These are phyloP conservation scores for Aspergillus luchuensis DNA, from an alignment of 2,329 filamentous ascomycete genomes.

Conservation along the genomic window DNA sequence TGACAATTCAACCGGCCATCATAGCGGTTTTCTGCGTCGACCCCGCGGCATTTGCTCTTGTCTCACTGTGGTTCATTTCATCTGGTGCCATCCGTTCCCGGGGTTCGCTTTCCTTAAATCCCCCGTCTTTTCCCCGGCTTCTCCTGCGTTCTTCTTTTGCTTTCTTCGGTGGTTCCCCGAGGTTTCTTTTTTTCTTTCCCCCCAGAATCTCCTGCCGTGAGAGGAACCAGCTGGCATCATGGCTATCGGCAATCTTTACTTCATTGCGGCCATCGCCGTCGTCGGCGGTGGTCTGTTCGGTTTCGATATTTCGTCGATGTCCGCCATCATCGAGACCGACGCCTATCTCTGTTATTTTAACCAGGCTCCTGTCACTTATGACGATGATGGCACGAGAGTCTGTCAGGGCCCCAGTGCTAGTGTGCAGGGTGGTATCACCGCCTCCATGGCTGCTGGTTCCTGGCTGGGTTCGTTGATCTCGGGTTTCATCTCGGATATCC, in stretches of 20 bases:
- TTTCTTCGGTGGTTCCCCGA: constrained; percentile 3
- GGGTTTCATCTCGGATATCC: constrained; percentile 56
- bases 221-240: constrained; percentile 26
- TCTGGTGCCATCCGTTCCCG: not conserved
- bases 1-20: constrained; percentile 5
- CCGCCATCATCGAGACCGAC: constrained; percentile 65
- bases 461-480: constrained; percentile 63
- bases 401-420: constrained; percentile 50
- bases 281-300: constrained; percentile 72
- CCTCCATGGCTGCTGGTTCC: constrained; percentile 72
- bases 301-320: constrained; percentile 78
- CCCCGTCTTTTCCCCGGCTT: constrained; percentile 10
- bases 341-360: constrained; percentile 74
- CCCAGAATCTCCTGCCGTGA: not conserved
- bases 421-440: constrained; percentile 70
- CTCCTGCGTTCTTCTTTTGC: not conserved
- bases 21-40: constrained; percentile 1
- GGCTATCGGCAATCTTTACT: constrained; percentile 59
- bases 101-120: constrained; percentile 4
- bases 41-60: not conserved
- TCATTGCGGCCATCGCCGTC: constrained; percentile 60
- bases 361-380: constrained; percentile 47
- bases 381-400: constrained; percentile 30
- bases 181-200: not conserved
- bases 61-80: not conserved